Base-by-base conservation (phyloP, 148 eudicot species). In the Diospyros lotus region DNA sequence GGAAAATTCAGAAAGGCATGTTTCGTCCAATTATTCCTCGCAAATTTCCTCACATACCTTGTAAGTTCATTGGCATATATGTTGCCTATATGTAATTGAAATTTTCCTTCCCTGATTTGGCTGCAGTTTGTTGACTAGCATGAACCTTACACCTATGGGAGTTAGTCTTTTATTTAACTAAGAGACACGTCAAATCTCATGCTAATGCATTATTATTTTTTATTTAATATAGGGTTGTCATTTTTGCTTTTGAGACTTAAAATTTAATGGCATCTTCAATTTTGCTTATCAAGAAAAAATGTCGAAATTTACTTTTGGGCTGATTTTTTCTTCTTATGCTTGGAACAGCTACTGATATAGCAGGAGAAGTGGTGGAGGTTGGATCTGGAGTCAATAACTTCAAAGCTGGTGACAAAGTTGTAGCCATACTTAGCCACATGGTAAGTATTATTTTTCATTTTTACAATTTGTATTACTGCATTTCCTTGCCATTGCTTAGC, bases 291-390 rank as follows among this genome's bases (percentile, higher is more conserved):
- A 28, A 28, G 28, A 28, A 28, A 28, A 74, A 65, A 6, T 53
- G 13, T 75, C 17, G 52, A 3, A 2, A 10, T 48, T 42, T 65
- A 17, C 41, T 64, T 54, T n/a, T 14, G 13, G 43, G 75, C 80
- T 80, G 50, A 78, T 48, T 40, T 15, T 74, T 38, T 12, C 17
- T 59, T 80, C 5, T 39, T 54, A 48, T 52, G 78, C 61, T 63
- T 77, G 75, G 76, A 62, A 58, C 74, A 91, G 97, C 78, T n/a
- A 79, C 76, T 82, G 97, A 91, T 80, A 69, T 91, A 60, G 97
- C 97, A n/a, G 98, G 98, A 80, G 97, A 89, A 76, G 89, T 93
- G 38, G 84, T 84, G 42, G 85, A 88, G 75, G 75, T 79, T 84
- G 98, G 98, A 73, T 71, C 89, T 77, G 82, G 65, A 69, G 93